Conservation (phyloP, 2,329 filamentous ascomycete genomes). For the Trichoderma atroviride region DNA sequence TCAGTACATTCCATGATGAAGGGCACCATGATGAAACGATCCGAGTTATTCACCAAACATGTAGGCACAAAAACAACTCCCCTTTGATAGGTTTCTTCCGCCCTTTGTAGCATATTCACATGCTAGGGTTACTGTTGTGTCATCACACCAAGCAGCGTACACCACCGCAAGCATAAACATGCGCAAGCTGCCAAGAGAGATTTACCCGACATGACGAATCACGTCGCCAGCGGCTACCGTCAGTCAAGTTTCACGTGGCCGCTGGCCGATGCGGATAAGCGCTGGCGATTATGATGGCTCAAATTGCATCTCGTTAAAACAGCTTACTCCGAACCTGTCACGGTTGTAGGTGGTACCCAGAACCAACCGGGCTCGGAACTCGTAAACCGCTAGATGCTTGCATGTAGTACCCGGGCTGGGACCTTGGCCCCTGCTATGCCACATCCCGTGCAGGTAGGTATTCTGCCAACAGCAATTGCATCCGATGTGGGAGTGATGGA, state of each 20-base stretch:
- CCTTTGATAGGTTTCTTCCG: not conserved
- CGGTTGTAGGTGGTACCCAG: not conserved
- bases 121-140: not conserved
- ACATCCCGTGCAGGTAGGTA: not conserved
- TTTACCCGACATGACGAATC: constrained; percentile 16
- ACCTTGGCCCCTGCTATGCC: constrained; percentile 1
- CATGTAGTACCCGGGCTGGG: not conserved
- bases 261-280: constrained; percentile 22
- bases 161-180: constrained; percentile 3
- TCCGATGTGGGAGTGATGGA: not conserved
- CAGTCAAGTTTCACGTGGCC: constrained; percentile 24
- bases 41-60: not conserved
- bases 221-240: not conserved
- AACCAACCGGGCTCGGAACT: not conserved
- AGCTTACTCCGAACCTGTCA: not conserved
- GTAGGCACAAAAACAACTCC: not conserved
- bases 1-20: not conserved
- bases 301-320: not conserved
- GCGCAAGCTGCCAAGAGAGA: not conserved
- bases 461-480: not conserved
- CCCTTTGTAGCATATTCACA: not conserved
- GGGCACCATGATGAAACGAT: not conserved
- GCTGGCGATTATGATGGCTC: not conserved
- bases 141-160: constrained; percentile 6
- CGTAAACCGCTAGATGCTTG: not conserved